phyloP scores from a whole-genome alignment of 352 stramenopile species.

The Pythium rishiriense region DNA sequence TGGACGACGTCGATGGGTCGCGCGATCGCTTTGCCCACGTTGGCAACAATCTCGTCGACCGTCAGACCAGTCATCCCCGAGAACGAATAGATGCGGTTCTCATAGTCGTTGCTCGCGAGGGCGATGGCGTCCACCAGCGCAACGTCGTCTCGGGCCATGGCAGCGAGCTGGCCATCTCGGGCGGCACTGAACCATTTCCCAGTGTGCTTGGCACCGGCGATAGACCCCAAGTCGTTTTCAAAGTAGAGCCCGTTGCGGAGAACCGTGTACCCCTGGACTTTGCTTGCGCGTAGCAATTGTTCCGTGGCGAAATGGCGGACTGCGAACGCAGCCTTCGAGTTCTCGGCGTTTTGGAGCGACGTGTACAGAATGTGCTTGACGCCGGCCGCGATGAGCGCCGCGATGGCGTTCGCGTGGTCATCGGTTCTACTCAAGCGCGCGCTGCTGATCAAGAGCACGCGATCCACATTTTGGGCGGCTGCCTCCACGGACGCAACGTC shows the following conservation, averaged over 20 bases:
- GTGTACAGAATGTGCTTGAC: constrained; percentile 26
- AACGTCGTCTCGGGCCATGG: constrained; percentile 3
- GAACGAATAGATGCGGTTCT: not conserved
- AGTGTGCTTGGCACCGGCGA: not conserved
- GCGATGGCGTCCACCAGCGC: not conserved
- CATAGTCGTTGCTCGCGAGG: constrained; percentile 3
- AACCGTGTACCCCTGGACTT: constrained; percentile 13
- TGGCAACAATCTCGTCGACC: constrained; percentile 5
- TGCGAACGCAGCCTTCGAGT: not conserved
- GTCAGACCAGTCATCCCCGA: not conserved
- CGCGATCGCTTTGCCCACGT: not conserved
- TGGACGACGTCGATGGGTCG: constrained; percentile 11
- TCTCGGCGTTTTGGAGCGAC: constrained; percentile 9
- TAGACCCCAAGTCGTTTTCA: not conserved
- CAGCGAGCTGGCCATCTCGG: not conserved
- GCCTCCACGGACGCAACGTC: constrained; percentile 19
- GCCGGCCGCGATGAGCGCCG: constrained; percentile 7
- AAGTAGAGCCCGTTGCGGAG: constrained; percentile 16
- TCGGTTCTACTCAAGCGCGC: no score
- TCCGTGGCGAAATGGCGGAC: constrained; percentile 2
- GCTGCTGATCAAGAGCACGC: constrained; percentile 27
- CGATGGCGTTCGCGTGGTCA: constrained; percentile 6
- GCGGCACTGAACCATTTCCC: not conserved
- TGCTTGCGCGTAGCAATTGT: constrained; percentile 7
- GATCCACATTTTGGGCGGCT: constrained; percentile 19